These are phyloP conservation scores for Hypoxylon fragiforme DNA, from an alignment of 495 filamentous ascomycete species.

Conservation along the genomic window DNA sequence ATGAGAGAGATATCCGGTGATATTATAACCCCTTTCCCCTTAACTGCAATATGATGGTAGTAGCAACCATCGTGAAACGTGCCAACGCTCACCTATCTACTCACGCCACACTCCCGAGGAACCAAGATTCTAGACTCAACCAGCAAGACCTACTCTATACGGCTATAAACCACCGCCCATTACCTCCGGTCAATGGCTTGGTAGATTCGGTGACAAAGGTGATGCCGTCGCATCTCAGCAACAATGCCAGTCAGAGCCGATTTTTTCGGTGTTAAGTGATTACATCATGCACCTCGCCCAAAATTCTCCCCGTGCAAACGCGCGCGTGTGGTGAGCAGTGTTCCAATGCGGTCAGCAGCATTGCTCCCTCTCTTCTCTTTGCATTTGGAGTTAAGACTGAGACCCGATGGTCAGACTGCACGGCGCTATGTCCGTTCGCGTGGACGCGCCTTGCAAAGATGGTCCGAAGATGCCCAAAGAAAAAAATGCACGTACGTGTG, in stretches of 20 bases:
- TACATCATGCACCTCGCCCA: slow-evolving; percentile 16
- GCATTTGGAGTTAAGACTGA: slow-evolving; percentile 25
- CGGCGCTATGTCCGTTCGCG: no score
- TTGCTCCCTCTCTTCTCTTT: no score
- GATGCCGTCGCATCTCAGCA: slow-evolving; percentile 1
- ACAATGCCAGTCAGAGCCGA: background rate
- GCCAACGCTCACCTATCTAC: no score
- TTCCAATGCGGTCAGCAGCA: slow-evolving; percentile 19
- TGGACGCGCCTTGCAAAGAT: background rate
- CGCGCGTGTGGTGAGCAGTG: slow-evolving; percentile 4
- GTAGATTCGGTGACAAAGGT: slow-evolving; percentile 12
- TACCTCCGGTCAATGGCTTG: background rate
- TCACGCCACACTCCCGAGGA: background rate
- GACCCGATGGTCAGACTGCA: slow-evolving; percentile 19
- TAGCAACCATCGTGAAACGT: slow-evolving; percentile 1
- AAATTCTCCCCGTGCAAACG: slow-evolving; percentile 5
- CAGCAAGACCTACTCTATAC: slow-evolving; percentile 25
- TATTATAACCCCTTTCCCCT: no score
- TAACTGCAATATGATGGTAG: background rate
- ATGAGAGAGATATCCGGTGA: no score
- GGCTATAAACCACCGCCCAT: no score
- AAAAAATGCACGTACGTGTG: no score
- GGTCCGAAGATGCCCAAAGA: no score
- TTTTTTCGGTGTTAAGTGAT: slow-evolving; percentile 23
- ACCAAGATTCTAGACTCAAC: background rate